phyloP scores from a whole-genome alignment of 2,329 filamentous ascomycete species.

The Apiospora sp. region DNA sequence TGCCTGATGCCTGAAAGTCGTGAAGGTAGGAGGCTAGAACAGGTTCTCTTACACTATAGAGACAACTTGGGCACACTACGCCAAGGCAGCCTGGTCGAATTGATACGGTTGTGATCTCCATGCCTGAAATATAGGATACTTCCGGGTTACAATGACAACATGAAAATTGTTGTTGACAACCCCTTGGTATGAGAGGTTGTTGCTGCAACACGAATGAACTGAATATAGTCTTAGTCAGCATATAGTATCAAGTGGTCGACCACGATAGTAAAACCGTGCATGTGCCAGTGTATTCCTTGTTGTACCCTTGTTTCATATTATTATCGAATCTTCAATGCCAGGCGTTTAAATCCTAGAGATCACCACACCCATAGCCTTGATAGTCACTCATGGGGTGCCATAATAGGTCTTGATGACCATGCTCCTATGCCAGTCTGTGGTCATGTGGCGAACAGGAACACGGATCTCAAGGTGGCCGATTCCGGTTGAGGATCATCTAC shows the following conservation, averaged over 20 bases:
- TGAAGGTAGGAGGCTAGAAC: not conserved
- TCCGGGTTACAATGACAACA: not conserved
- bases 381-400: not conserved
- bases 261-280: not conserved
- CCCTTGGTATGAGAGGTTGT: too few species aligned
- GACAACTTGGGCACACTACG: not conserved
- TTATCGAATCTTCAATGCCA: too few species aligned
- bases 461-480: not conserved
- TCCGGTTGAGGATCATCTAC: not conserved
- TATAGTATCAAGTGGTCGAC: too few species aligned
- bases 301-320: not conserved
- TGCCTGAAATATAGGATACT: too few species aligned
- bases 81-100: not conserved
- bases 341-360: not conserved
- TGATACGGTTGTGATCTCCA: not conserved
- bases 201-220: not conserved
- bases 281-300: not conserved
- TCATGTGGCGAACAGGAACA: conserved; percentile 1
- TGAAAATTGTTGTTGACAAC: not conserved
- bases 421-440: not conserved
- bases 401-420: not conserved
- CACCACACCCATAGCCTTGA: not conserved
- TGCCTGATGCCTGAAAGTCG: not conserved
- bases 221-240: not conserved
- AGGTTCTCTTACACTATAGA: not conserved